These are phyloP conservation scores for Salix suchowensis DNA, from an alignment of 345 rosid genomes.

Conservation along the genomic window DNA sequence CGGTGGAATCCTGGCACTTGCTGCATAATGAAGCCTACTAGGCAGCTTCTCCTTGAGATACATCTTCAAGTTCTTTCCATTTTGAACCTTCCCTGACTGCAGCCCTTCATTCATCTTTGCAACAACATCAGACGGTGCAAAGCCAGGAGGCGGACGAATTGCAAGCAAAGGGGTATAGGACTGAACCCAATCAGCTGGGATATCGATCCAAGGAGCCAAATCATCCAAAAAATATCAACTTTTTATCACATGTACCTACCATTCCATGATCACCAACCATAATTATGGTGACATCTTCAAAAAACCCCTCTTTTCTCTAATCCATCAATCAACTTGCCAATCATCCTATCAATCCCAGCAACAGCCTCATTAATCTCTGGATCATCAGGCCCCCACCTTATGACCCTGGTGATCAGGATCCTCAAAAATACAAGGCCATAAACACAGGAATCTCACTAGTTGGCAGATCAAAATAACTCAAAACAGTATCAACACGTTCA, in stretches of 20 bases:
- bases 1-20: constrained; percentile 69
- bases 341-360: constrained; percentile 56
- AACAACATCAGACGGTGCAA: constrained; percentile 42
- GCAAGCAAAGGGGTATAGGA: constrained; percentile 69
- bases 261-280: constrained; percentile 98
- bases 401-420: constrained; percentile 99
- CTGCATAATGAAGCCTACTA: constrained; percentile 63
- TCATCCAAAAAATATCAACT: constrained; percentile 62
- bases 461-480: constrained; percentile 74
- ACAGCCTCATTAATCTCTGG: constrained; percentile 78
- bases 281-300: constrained; percentile 77
- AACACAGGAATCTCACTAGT: constrained; percentile 57
- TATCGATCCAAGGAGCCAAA: constrained; percentile 64
- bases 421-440: constrained; percentile 86
- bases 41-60: constrained; percentile 87
- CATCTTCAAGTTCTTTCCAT: constrained; percentile 66
- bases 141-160: constrained; percentile 59
- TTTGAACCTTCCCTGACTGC: constrained; percentile 63
- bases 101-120: constrained; percentile 81
- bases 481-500: constrained; percentile 73
- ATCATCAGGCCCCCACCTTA: constrained; percentile 91
- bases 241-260: constrained; percentile 92
- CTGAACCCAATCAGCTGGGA: constrained; percentile 70
- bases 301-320: constrained; percentile 74
- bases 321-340: constrained; percentile 73